These are phyloP conservation scores for Geum urbanum DNA, from an alignment of 306 rosid species.

Conservation along the genomic window DNA sequence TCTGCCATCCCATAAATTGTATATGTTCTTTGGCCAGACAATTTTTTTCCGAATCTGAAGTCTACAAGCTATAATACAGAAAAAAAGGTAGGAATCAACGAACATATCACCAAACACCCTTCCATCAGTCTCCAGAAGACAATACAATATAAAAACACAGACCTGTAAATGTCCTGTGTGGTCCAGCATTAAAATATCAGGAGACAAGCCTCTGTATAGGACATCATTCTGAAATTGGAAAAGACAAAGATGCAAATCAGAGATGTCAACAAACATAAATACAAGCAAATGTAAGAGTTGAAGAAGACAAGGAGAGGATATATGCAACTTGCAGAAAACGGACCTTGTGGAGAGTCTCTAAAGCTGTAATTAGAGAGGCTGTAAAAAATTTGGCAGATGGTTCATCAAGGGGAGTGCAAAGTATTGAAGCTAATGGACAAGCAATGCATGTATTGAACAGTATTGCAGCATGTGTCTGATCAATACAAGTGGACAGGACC, in stretches of 20 bases:
- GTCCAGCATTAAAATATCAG: conserved; percentile 77
- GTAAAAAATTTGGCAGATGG: conserved; percentile 61
- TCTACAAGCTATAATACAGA: conserved; percentile 64
- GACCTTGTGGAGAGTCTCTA: conserved; percentile 89
- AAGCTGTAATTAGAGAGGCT: conserved; percentile 67
- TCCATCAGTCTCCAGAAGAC: conserved; percentile 15
- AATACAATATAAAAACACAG: conserved; percentile 5
- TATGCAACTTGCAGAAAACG: conserved; percentile 19
- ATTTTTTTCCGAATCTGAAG: conserved; percentile 80
- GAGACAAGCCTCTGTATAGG: conserved; percentile 94
- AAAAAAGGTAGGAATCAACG: conserved; percentile 7
- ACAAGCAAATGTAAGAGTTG: conserved; percentile 3
- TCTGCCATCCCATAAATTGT: conserved; percentile 89
- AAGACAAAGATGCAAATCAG: conserved; percentile 10
- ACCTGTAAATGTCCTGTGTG: conserved; percentile 85
- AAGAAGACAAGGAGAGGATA: conserved; percentile 10
- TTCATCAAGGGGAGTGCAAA: conserved; percentile 69
- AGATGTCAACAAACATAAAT: neutral
- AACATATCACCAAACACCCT: conserved; percentile 7
- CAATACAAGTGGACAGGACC: conserved; percentile 72
- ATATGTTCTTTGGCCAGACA: conserved; percentile 68
- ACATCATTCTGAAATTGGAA: conserved; percentile 66
- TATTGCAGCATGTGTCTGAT: conserved; percentile 65
- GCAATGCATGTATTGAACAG: conserved; percentile 67
- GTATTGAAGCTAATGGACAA: conserved; percentile 82